Base-by-base conservation (phyloP, 2,329 filamentous ascomycete species). In the Bimuria novae-zelandiae region DNA sequence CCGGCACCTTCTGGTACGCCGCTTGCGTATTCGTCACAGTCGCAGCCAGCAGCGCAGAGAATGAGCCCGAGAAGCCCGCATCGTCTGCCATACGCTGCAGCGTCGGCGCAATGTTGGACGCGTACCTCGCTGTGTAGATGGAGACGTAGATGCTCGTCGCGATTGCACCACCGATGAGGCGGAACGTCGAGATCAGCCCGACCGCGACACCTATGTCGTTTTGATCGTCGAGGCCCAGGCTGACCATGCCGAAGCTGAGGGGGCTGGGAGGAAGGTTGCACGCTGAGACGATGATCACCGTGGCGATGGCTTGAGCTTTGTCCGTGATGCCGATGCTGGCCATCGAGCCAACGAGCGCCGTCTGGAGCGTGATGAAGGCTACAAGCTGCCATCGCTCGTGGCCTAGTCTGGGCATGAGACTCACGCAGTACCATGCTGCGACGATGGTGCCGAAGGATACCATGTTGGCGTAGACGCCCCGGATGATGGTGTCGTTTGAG, bases 131-230 rank as follows among this genome's bases (percentile, higher is more conserved):
- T 10, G 67, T 63, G 43, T 68, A 64, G 37, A 76, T 72, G 25
- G 69, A 64, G 0, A 70, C 72, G 63, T 75, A 76, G 49, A 76
- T 74, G 23, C 71, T 72, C 3, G 69, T 74, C 7, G 72, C 72
- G 1, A 76, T 64, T 14, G 74, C 71, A 43, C 74, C 73, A 19
- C 70, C 70, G 23, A 76, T 64, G 3, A 75, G 65, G 11, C 74
- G 67, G 55, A 72, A 73, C 7, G 74, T 75, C 1, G 68, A 67
- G 1, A 68, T 70, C 1, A 75, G 62, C n/a, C 73, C 74, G 29
- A 73, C 70, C 1, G 73, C 72, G 10, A 74, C 62, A 19, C 74
- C 73, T 25, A 75, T 64, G 51, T 75, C 73, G 7, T 35, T 56
- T 43, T 75, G 74, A 45, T 74, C 68, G 1, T 71, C 64, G 1